Conservation (phyloP, 2,329 filamentous ascomycete genomes). For the Tolypocladium tundrense region DNA sequence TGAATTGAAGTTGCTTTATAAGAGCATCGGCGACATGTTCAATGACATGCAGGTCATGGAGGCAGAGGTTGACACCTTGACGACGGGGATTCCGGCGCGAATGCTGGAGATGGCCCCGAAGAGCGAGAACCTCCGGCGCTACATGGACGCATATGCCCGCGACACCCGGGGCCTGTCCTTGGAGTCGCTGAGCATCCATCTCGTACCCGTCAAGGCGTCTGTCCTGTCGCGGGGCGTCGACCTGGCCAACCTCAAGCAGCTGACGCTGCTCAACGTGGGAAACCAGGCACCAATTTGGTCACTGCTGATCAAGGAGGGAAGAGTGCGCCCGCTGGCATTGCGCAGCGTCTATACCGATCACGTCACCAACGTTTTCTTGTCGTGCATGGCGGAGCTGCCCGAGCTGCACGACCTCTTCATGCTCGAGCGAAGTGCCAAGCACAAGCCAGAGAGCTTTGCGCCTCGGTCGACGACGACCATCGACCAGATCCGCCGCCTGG, state of each 20-base stretch:
- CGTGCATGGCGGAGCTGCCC: slow-evolving; percentile 40
- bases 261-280: slow-evolving; percentile 55
- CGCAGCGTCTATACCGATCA: slow-evolving; percentile 54
- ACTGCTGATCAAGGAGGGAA: slow-evolving; percentile 44
- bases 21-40: slow-evolving; percentile 5
- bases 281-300: slow-evolving; percentile 51
- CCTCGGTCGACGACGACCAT: slow-evolving; percentile 39
- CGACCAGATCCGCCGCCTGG: slow-evolving; percentile 46
- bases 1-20: slow-evolving; percentile 17
- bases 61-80: slow-evolving; percentile 12
- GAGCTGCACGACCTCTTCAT: slow-evolving; percentile 49
- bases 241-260: slow-evolving; percentile 40
- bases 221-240: slow-evolving; percentile 47
- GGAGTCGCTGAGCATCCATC: slow-evolving; percentile 41
- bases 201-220: slow-evolving; percentile 50
- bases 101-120: neutral
- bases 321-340: slow-evolving; percentile 37
- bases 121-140: slow-evolving; percentile 11
- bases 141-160: slow-evolving; percentile 43
- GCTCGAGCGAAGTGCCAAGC: slow-evolving; percentile 41
- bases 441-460: slow-evolving; percentile 43
- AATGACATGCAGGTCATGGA: slow-evolving; percentile 6
- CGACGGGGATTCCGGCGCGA: slow-evolving; percentile 11
- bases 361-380: slow-evolving; percentile 44
- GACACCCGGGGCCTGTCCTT: slow-evolving; percentile 48